Evolutionary conservation across 257 asterid species (phyloP).

Genomic region (Scutellaria baicalensis): DNA sequence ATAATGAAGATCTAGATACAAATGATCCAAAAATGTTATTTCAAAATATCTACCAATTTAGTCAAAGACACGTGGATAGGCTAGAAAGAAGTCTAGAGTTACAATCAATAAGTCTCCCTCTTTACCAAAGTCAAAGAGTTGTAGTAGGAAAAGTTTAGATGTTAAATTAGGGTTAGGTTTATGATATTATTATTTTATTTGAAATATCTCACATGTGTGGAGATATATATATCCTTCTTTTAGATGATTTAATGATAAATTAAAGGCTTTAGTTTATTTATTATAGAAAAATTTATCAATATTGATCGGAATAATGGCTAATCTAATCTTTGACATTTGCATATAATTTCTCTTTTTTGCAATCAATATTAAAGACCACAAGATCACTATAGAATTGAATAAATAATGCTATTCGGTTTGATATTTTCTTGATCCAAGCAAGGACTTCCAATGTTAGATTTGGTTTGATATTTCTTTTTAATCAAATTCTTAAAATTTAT

Average conservation of each 20-base stretch:
- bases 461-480: background rate
- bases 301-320: too few species aligned
- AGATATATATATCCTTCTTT: background rate
- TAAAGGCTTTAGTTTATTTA: background rate
- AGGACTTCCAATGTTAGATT: too few species aligned
- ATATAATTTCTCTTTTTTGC: too few species aligned
- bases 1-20: conserved; percentile 4
- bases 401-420: too few species aligned
- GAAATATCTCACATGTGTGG: background rate
- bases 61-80: conserved; percentile 24
- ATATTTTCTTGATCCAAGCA: background rate
- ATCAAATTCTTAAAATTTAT: background rate
- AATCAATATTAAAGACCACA: too few species aligned
- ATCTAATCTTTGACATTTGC: too few species aligned
- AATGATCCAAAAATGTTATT: conserved; percentile 1
- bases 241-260: background rate
- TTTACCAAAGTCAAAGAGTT: conserved; percentile 23
- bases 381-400: background rate
- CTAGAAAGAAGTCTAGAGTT: conserved; percentile 10
- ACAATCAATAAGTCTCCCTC: conserved; percentile 3
- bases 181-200: conserved; percentile 5
- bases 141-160: conserved; percentile 34
- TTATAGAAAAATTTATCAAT: background rate
- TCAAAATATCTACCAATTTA: conserved; percentile 21
- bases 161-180: conserved; percentile 58